Evolutionary conservation across 169 alveolate species (phyloP).

Genomic region (Cryptosporidium tyzzeri): DNA sequence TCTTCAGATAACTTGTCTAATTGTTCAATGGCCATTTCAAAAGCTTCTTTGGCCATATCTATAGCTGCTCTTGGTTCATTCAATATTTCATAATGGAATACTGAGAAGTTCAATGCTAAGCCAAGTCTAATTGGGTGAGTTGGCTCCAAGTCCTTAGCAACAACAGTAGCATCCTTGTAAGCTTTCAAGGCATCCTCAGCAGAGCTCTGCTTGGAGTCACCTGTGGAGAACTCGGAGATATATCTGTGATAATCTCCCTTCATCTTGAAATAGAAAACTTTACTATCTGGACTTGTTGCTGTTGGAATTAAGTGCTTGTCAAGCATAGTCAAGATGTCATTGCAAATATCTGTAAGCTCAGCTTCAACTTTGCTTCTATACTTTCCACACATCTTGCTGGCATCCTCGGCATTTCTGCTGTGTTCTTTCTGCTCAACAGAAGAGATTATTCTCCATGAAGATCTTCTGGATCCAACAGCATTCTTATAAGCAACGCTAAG

Average conservation of each 20-base stretch:
- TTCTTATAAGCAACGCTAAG: conserved; percentile 98
- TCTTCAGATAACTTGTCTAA: conserved; percentile 95
- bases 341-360: conserved; percentile 94
- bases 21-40: conserved; percentile 96
- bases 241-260: conserved; percentile 99
- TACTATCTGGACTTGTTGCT: conserved; percentile 91
- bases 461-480: conserved; percentile 98
- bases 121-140: conserved; percentile 99
- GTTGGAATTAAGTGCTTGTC: conserved; percentile 92
- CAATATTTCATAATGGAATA: conserved; percentile 98
- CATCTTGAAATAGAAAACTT: conserved; percentile 98
- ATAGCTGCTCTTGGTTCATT: conserved; percentile 98
- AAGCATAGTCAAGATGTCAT: conserved; percentile 90
- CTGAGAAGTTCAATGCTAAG: conserved; percentile 97
- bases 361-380: conserved; percentile 94
- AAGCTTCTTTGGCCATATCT: conserved; percentile 96
- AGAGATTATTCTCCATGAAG: conserved; percentile 97
- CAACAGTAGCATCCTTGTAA: conserved; percentile 95
- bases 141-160: conserved; percentile 94
- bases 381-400: conserved; percentile 91
- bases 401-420: conserved; percentile 91
- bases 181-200: conserved; percentile 96
- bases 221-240: conserved; percentile 96
- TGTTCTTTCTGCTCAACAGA: conserved; percentile 97
- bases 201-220: conserved; percentile 93